These are phyloP conservation scores for Terfezia claveryi DNA, from an alignment of 495 filamentous ascomycete genomes.

Conservation along the genomic window DNA sequence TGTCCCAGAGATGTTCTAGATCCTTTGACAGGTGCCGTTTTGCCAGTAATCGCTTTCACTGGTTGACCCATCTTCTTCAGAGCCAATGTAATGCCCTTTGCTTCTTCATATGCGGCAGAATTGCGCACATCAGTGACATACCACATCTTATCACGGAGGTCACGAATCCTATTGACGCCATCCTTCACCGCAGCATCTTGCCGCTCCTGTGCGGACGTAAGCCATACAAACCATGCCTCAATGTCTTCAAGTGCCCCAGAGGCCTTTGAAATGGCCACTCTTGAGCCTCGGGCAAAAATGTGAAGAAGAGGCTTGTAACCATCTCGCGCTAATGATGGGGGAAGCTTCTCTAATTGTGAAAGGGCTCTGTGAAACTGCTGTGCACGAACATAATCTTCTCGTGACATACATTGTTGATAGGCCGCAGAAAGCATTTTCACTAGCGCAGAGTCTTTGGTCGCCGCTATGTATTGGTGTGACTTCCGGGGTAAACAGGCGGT, in stretches of 20 bases:
- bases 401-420: slow-evolving; percentile 39
- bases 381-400: slow-evolving; percentile 47
- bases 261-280: slow-evolving; percentile 42
- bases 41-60: slow-evolving; percentile 31
- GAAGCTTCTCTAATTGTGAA: slow-evolving; percentile 39
- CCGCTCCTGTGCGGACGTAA: slow-evolving; percentile 48
- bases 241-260: slow-evolving; percentile 47
- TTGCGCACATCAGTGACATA: slow-evolving; percentile 92
- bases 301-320: slow-evolving; percentile 46
- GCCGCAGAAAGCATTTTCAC: slow-evolving; percentile 42
- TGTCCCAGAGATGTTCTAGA: slow-evolving; percentile 26
- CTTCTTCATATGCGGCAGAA: slow-evolving; percentile 74
- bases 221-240: slow-evolving; percentile 55
- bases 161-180: slow-evolving; percentile 44
- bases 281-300: slow-evolving; percentile 45
- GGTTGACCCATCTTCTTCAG: slow-evolving; percentile 76
- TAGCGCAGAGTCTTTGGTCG: slow-evolving; percentile 3
- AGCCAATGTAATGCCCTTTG: slow-evolving; percentile 63
- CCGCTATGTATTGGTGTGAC: background rate
- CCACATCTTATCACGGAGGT: slow-evolving; percentile 90
- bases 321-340: slow-evolving; percentile 38
- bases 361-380: slow-evolving; percentile 49
- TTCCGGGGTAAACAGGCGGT: background rate
- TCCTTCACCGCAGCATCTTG: slow-evolving; percentile 41
- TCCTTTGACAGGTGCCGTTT: slow-evolving; percentile 20